Base-by-base conservation (phyloP, 2,329 filamentous ascomycete genomes). In the Claviceps arundinis region DNA sequence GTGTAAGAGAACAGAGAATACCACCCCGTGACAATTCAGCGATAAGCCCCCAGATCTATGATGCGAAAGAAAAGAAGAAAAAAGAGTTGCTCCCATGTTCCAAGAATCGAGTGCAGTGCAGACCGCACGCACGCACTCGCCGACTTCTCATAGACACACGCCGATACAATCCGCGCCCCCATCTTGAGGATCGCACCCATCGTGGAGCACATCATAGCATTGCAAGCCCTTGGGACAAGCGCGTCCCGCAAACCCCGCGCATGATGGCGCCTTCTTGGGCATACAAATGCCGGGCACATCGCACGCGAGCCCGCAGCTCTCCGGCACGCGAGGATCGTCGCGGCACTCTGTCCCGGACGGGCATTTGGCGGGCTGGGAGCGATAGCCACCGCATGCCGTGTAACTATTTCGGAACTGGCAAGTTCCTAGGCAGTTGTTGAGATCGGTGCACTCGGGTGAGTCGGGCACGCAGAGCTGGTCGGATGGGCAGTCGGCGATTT, bases 281-380 rank as follows among this genome's bases (percentile, higher is more conserved):
- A 65, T 56, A 45, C 64, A 70, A 24, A 69, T 67, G 1, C 67
- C 67, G 0, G 62, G 62, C 6, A 19, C 50, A 43, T 69, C 67
- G 50, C 67, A 69, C 3, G 67, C 62, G 60, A 66, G 56, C 7
- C 67, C 67, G 43, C 67, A 69, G 49, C 57, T 51, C 9, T 24
- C 54, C 34, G 57, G 58, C 9, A 52, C 47, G 40, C 67, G 62
- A 11, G 68, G 66, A 26, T 70, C 66, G 52, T 69, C 60, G 14
- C 60, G 53, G 50, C 68, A 70, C 2, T 55, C 51, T 2, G 56
- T 56, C 11, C 56, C 56, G 17, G 52, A 52, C 34, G 57, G 53
- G 56, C 67, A 70, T 0, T 52, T 46, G 1, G 53, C 48, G 6
- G 65, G 65, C 11, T 53, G 52, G 14, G 54, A 9, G 1, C 54